phyloP scores from a whole-genome alignment of 2,329 filamentous ascomycete species.

The Pleomassaria siparia region DNA sequence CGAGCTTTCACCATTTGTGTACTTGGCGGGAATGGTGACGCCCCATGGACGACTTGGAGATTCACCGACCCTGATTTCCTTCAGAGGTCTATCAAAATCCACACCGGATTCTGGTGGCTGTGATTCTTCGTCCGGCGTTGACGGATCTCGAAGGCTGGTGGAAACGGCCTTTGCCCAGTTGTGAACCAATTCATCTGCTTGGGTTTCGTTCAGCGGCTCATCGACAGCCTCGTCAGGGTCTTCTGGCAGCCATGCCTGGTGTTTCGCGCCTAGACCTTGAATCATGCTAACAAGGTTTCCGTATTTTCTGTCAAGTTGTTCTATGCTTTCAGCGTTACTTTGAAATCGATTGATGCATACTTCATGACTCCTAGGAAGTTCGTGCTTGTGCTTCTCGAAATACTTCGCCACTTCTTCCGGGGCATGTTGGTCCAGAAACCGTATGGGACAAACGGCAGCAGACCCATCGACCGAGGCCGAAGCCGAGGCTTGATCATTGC shows the following conservation, averaged over 20 bases:
- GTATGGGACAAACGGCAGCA: constrained; percentile 80
- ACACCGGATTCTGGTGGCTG: constrained; percentile 37
- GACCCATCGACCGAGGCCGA: constrained; percentile 45
- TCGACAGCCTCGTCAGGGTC: constrained; percentile 51
- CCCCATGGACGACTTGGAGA: constrained; percentile 93
- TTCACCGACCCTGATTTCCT: constrained; percentile 90
- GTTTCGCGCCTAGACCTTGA: constrained; percentile 80
- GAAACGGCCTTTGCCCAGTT: constrained; percentile 83
- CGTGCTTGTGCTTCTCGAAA: constrained; percentile 93
- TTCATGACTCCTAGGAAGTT: constrained; percentile 89
- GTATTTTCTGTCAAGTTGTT: constrained; percentile 91
- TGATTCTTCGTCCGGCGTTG: constrained; percentile 41
- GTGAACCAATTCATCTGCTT: constrained; percentile 72
- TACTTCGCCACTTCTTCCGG: constrained; percentile 92
- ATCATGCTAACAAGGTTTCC: constrained; percentile 94
- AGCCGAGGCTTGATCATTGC: constrained; percentile 48
- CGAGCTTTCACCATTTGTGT: constrained; percentile 43
- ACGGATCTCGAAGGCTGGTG: constrained; percentile 50
- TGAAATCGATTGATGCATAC: constrained; percentile 90
- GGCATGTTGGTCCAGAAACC: constrained; percentile 87
- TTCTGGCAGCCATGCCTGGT: constrained; percentile 79
- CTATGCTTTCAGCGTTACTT: constrained; percentile 80
- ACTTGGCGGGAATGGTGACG: constrained; percentile 71
- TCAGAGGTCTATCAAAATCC: constrained; percentile 80
- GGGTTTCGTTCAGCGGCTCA: constrained; percentile 52